Base-by-base conservation (phyloP, 1,284 basidiomycete genomes). In the Boletellus deceptivus region DNA sequence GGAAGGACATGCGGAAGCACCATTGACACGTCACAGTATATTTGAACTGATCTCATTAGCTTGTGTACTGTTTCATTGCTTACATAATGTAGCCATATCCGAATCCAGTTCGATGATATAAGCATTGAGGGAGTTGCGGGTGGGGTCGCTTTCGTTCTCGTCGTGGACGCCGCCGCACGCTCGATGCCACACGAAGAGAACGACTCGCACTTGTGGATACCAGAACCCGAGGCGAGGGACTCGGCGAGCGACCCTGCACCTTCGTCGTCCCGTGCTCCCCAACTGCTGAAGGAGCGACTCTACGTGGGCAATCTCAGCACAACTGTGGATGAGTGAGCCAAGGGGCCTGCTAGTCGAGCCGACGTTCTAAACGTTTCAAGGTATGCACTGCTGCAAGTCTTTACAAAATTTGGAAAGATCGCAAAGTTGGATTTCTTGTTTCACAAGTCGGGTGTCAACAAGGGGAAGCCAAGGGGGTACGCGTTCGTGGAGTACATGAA, bases 371-470 rank as follows among this genome's bases (percentile, higher is more conserved):
- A 49, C 40, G 40, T 48, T 40, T 35, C 40, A 50, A 93, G 91
- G 71, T 91, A 93, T 70, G 77, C 90, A 7, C 79, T 98, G 31
- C 80, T 98, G 20, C 89, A 95, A 67, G 72, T 94, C 31, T 98
- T 98, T 70, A 81, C 85, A 39, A 94, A 91, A 70, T 93, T 86
- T 64, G 96, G 96, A 55, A 93, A 91, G 70, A 81, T 98, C 54
- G 81, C 90, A 36, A 93, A 94, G 61, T 81, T 98, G 52, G 96
- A 99, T 70, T 96, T 88, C 68, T 79, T 98, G 60, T 97, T 96
- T 65, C 95, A 99, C 78, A 98, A 96, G 73, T 76, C 85, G 0
- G 96, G 96, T 0, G 79, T 86, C 4, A 72, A 86, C 61, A 93
- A 88, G 68, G 96, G 96, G 13, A 96, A 93, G 68, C 93, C 96